Evolutionary conservation across 805 yeast genomes (phyloP).

Genomic region (Barnettozyma botsteinii): DNA sequence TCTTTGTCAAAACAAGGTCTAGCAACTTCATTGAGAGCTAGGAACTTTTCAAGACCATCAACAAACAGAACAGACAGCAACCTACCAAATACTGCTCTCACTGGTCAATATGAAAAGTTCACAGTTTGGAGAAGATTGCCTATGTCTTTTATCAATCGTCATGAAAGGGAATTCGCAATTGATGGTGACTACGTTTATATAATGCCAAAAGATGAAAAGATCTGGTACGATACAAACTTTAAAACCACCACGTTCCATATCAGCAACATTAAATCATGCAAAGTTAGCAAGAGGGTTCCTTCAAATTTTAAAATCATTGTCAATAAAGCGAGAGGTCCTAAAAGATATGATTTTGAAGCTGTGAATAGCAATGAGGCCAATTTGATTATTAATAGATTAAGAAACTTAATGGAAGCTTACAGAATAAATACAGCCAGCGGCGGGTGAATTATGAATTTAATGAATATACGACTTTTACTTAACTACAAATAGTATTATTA

Average conservation of each 20-base stretch:
- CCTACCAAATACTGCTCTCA: slow-evolving; percentile 18
- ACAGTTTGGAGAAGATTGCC: slow-evolving; percentile 87
- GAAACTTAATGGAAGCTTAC: slow-evolving; percentile 51
- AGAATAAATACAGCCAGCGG: slow-evolving; percentile 29
- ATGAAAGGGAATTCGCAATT: slow-evolving; percentile 76
- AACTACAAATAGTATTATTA: too few species aligned
- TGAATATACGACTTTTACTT: not conserved
- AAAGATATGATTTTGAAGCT: slow-evolving; percentile 86
- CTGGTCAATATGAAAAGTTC: slow-evolving; percentile 64
- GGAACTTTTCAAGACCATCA: slow-evolving; percentile 30
- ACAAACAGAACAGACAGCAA: slow-evolving; percentile 15
- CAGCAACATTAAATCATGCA: slow-evolving; percentile 66
- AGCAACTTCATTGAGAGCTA: slow-evolving; percentile 28
- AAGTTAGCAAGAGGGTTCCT: slow-evolving; percentile 72
- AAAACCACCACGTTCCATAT: slow-evolving; percentile 87
- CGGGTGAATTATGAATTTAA: not conserved
- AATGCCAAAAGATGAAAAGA: slow-evolving; percentile 76
- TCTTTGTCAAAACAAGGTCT: slow-evolving; percentile 12
- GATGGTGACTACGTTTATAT: slow-evolving; percentile 94
- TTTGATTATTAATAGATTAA: slow-evolving; percentile 72
- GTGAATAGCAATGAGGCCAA: slow-evolving; percentile 50
- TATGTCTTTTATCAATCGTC: slow-evolving; percentile 71
- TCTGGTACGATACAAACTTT: slow-evolving; percentile 59
- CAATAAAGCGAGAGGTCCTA: slow-evolving; percentile 59
- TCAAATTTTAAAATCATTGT: slow-evolving; percentile 78